These are phyloP conservation scores for Xanthoconium purpureum DNA, from an alignment of 768 basidiomycete species.

Conservation along the genomic window DNA sequence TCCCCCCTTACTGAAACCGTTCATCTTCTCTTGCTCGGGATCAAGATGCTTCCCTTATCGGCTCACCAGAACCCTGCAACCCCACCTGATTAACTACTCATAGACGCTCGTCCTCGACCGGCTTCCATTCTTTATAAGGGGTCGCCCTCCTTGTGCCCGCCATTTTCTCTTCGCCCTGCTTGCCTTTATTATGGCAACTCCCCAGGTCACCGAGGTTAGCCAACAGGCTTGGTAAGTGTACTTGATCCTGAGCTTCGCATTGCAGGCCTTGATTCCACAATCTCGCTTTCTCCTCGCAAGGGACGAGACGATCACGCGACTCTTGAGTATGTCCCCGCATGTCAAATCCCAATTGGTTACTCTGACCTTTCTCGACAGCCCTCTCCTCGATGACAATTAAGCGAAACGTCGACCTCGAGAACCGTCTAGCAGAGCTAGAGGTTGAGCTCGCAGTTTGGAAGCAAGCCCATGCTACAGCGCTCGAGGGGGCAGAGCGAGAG, in stretches of 20 bases:
- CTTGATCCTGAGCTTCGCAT: conserved; percentile 5
- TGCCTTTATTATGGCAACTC: conserved; percentile 48
- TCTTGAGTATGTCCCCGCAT: conserved; percentile 47
- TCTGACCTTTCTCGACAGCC: conserved; percentile 38
- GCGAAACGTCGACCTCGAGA: conserved; percentile 62
- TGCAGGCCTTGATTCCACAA: conserved; percentile 18
- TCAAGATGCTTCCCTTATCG: conserved; percentile 31
- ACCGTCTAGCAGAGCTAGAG: conserved; percentile 63
- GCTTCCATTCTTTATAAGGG: conserved; percentile 38
- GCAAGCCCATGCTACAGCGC: conserved; percentile 59
- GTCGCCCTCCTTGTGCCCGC: conserved; percentile 21
- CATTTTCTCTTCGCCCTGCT: conserved; percentile 32
- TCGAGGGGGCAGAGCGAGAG: conserved; percentile 63
- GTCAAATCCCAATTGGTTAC: background rate
- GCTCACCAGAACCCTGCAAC: conserved; percentile 50
- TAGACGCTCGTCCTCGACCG: conserved; percentile 30
- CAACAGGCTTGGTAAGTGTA: conserved; percentile 62
- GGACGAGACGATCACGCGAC: conserved; percentile 63
- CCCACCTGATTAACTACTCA: conserved; percentile 54
- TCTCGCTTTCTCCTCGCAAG: conserved; percentile 35
- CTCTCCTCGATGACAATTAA: conserved; percentile 63
- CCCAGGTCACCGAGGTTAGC: conserved; percentile 56
- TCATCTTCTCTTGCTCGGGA: conserved; percentile 21
- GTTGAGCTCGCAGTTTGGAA: conserved; percentile 69
- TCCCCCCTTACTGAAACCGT: conserved; percentile 21